A percentile compares a stretch with the other conserved stretches of the same genome.
Conservation (phyloP, 2,329 filamentous ascomycete species). For the Aspergillus melleus region DNA sequence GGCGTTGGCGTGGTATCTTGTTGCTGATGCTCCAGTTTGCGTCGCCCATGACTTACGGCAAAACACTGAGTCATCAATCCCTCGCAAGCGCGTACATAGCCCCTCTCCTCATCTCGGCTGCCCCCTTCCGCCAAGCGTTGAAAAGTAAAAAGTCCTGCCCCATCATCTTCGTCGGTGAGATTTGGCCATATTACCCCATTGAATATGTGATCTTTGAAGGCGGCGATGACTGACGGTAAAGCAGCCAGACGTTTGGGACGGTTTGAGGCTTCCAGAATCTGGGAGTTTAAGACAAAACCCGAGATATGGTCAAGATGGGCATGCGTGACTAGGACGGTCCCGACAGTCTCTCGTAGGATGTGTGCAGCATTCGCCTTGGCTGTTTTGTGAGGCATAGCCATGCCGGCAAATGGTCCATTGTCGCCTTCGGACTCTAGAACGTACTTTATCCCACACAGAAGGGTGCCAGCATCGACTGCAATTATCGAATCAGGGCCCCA, state of each 20-base stretch:
- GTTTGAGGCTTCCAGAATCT: constrained; percentile 73
- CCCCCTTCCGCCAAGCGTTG: constrained; percentile 86
- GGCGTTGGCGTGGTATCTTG: background rate
- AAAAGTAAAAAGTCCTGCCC: constrained; percentile 88
- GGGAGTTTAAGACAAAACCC: constrained; percentile 90
- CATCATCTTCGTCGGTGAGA: constrained; percentile 91
- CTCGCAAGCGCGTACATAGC: constrained; percentile 86
- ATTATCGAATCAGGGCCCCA: constrained; percentile 83
- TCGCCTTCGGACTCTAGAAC: constrained; percentile 60
- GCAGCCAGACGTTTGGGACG: constrained; percentile 82
- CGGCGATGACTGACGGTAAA: constrained; percentile 82
- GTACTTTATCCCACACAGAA: constrained; percentile 79
- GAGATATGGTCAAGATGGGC: constrained; percentile 95
- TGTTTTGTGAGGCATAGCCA: constrained; percentile 67
- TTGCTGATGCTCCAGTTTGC: constrained; percentile 51
- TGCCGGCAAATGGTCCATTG: constrained; percentile 76
- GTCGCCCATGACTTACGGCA: constrained; percentile 86
- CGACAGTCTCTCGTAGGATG: constrained; percentile 75
- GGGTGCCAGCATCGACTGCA: constrained; percentile 91
- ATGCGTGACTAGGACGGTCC: constrained; percentile 90
- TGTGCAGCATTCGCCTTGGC: constrained; percentile 77
- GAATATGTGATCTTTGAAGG: constrained; percentile 92
- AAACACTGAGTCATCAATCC: constrained; percentile 86
- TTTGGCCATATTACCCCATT: constrained; percentile 99
- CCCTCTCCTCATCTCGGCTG: constrained; percentile 71